phyloP scores from a whole-genome alignment of 2,329 filamentous ascomycete genomes.

The Trichoderma simmonsii region DNA sequence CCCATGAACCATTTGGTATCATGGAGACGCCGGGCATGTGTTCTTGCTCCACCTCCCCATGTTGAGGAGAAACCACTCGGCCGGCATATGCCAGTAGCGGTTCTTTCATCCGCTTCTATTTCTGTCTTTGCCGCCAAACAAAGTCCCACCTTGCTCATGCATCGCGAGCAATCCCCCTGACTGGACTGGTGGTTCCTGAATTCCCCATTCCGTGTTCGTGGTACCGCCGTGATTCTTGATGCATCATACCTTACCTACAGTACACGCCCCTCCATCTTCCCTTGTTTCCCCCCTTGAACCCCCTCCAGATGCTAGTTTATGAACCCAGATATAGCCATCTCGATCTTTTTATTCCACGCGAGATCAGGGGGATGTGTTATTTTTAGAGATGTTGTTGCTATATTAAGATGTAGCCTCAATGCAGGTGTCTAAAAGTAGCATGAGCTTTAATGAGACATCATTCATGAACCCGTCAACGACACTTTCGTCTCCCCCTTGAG shows the following conservation, averaged over 20 bases:
- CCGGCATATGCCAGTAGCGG: not conserved
- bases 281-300: not conserved
- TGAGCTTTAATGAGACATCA: slow-evolving; percentile 19
- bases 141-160: slow-evolving; percentile 1
- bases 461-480: not conserved
- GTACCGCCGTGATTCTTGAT: slow-evolving; percentile 6
- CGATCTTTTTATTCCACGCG: slow-evolving; percentile 17
- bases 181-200: slow-evolving; percentile 16
- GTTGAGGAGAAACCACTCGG: not conserved
- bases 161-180: not conserved
- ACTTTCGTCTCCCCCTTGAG: not conserved
- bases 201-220: not conserved
- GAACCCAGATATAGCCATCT: slow-evolving; percentile 13
- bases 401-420: slow-evolving; percentile 19
- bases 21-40: not conserved
- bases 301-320: slow-evolving; percentile 12
- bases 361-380: slow-evolving; percentile 12
- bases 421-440: slow-evolving; percentile 14
- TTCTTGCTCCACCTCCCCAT: not conserved
- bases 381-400: slow-evolving; percentile 19
- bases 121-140: not conserved
- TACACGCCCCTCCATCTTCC: slow-evolving; percentile 8
- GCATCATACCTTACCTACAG: not conserved
- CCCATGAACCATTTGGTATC: not conserved
- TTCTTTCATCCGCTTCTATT: slow-evolving; percentile 9